Evolutionary conservation across 352 stramenopile genomes (phyloP), one percentile per base, ranked within the genome.

Genomic region (Phytophthora macrochlamydospora): DNA sequence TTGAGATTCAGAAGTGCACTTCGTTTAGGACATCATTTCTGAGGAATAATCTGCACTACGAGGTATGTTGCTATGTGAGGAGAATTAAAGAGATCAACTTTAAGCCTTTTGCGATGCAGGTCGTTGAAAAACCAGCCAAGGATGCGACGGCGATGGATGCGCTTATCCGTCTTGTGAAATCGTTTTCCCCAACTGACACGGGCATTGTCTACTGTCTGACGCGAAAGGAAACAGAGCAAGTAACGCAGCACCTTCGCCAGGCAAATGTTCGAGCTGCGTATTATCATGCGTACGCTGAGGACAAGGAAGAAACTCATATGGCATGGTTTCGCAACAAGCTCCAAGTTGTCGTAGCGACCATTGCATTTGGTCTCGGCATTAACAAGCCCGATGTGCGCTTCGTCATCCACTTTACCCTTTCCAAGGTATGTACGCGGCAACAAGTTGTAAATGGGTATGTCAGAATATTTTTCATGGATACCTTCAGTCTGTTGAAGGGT

Each of bases 341-440:
- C 2, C 75, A 97, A 71, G 91, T 98, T 14, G 92, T 98, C 4
- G 92, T 97, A 1, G 93, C 93, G 6, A 98, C 93, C 0, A 97
- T 98, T 67, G 92, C 93, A 6, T 98, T 98, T 86, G 94, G 94
- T 1, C 67, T 98, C 35, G 94, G 94, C 7, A 98, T 98, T 65
- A 97, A 98, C 77, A 98, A 98, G 53, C 90, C 93, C 7, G 85
- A 97, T 51, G 91, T 97, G 45, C 89, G 90, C 31, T 98, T 97
- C 52, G 91, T 98, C 0, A 85, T 98, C 28, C 92, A 98, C 67
- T 95, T 93, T 51, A 92, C 83, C 4, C 65, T 94, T 3, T 90
- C 83, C 3, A 93, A 93, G 73, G 81, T 88, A n/a, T 14, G 18
- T 24, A 24, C 18, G 18, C 18, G 18, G 18, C 18, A 24, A 24